phyloP scores from a whole-genome alignment of 2,329 filamentous ascomycete species.

The Fusarium sp. region DNA sequence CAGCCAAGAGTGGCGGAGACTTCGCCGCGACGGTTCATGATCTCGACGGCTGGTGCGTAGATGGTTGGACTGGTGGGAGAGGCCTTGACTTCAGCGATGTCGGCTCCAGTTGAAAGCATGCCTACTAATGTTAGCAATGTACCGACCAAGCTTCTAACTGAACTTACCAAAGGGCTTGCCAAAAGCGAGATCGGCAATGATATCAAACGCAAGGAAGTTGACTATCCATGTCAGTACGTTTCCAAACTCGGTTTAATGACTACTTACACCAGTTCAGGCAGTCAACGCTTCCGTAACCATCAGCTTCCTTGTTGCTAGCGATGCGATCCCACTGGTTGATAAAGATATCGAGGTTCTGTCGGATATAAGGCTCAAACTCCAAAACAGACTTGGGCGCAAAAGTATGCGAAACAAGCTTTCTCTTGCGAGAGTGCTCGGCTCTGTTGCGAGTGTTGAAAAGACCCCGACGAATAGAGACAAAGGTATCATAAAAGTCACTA shows the following conservation, averaged over 20 bases:
- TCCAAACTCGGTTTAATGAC: accelerated
- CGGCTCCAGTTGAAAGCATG: slow-evolving; percentile 81
- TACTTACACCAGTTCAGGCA: slow-evolving; percentile 75
- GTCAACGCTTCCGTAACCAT: slow-evolving; percentile 72
- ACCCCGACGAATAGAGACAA: slow-evolving; percentile 86
- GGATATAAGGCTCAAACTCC: slow-evolving; percentile 91
- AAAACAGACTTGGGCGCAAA: slow-evolving; percentile 84
- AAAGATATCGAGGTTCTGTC: slow-evolving; percentile 81
- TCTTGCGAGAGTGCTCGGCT: slow-evolving; percentile 84
- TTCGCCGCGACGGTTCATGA: slow-evolving; percentile 88
- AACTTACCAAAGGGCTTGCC: slow-evolving; percentile 59
- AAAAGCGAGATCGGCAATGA: slow-evolving; percentile 63
- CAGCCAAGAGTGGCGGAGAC: slow-evolving; percentile 85
- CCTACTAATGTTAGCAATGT: not conserved
- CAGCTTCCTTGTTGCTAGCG: slow-evolving; percentile 65
- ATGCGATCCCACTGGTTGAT: slow-evolving; percentile 78
- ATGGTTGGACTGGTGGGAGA: slow-evolving; percentile 70
- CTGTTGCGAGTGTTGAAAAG: slow-evolving; percentile 91
- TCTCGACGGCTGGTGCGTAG: slow-evolving; percentile 86
- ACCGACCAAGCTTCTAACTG: accelerated
- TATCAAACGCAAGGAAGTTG: slow-evolving; percentile 65
- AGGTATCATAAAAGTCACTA: slow-evolving; percentile 90
- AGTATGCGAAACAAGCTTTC: slow-evolving; percentile 90
- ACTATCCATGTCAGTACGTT: slow-evolving; percentile 27
- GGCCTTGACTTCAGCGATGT: slow-evolving; percentile 78